These are phyloP conservation scores for Aspergillus tanneri DNA, from an alignment of 2,329 filamentous ascomycete species.

Conservation along the genomic window DNA sequence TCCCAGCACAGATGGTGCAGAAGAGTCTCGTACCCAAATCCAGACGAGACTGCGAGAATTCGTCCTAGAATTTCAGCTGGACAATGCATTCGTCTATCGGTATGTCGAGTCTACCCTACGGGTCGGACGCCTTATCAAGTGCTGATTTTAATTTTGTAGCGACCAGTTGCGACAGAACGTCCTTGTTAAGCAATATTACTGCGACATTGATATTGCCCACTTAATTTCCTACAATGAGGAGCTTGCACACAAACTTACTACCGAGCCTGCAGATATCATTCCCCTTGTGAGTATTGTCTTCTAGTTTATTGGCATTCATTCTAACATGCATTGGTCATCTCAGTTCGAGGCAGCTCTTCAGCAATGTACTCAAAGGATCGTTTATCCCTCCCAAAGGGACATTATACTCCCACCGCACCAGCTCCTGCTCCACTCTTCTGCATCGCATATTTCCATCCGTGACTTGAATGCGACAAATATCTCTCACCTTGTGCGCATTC, in stretches of 20 bases:
- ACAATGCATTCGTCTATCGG: conserved; percentile 95
- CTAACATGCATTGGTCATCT: neutral
- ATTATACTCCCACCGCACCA: conserved; percentile 85
- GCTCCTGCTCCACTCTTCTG: conserved; percentile 88
- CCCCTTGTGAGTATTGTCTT: conserved; percentile 67
- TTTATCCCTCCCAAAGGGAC: conserved; percentile 71
- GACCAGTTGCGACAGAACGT: conserved; percentile 96
- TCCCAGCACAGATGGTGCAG: conserved; percentile 62
- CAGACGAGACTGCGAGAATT: conserved; percentile 84
- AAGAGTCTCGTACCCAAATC: conserved; percentile 69
- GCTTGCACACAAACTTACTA: conserved; percentile 82
- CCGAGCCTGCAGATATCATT: conserved; percentile 88
- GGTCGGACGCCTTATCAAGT: no score
- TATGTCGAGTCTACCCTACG: conserved; percentile 38
- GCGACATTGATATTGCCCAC: conserved; percentile 93
- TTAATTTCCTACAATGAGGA: conserved; percentile 96
- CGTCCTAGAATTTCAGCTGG: conserved; percentile 87
- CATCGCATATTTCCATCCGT: conserved; percentile 87
- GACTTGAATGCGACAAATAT: conserved; percentile 92
- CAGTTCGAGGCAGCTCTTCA: conserved; percentile 90
- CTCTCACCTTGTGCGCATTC: conserved; percentile 90
- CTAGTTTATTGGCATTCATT: neutral
- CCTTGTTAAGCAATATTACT: conserved; percentile 88
- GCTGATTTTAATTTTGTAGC: conserved; percentile 50
- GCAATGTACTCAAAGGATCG: conserved; percentile 88